Conservation (phyloP, 306 rosid species). For the Inga laurina region DNA sequence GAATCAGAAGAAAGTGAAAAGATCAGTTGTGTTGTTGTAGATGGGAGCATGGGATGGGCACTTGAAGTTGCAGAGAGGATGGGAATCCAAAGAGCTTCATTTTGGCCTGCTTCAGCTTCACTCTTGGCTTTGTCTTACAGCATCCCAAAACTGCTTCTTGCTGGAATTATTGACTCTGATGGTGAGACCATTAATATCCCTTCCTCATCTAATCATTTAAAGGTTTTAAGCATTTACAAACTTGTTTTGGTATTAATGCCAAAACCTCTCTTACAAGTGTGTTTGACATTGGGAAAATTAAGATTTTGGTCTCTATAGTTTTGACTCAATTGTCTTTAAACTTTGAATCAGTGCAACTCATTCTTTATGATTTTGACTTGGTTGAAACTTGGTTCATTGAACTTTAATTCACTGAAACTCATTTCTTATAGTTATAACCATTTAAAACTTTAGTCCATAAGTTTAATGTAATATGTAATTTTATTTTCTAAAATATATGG, state of each 20-base stretch:
- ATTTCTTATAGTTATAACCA: too few relatives aligned
- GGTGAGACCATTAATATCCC: slow-evolving; percentile 34
- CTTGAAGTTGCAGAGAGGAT: slow-evolving; percentile 54
- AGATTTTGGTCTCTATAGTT: too few relatives aligned
- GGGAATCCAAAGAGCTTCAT: slow-evolving; percentile 42
- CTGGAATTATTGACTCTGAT: slow-evolving; percentile 38
- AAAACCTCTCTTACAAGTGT: not conserved
- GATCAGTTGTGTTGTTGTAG: slow-evolving; percentile 48
- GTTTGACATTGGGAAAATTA: not conserved
- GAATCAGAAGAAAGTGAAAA: slow-evolving; percentile 7
- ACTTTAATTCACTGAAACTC: too few relatives aligned
- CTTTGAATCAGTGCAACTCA: too few relatives aligned
- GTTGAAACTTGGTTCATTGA: too few relatives aligned
- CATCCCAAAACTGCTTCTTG: slow-evolving; percentile 40
- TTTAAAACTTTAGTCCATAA: too few relatives aligned
- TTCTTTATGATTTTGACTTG: too few relatives aligned
- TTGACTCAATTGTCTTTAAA: too few relatives aligned
- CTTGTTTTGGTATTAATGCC: not conserved
- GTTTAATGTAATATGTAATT: too few relatives aligned
- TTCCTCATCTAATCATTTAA: not conserved
- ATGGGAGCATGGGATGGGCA: slow-evolving; percentile 47
- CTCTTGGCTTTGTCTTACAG: slow-evolving; percentile 28
- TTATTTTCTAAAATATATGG: too few relatives aligned
- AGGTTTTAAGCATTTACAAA: too few relatives aligned
- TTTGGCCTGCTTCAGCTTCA: slow-evolving; percentile 55